Base-by-base conservation (phyloP, 148 eudicot species). In the Fallopia convolvulus region DNA sequence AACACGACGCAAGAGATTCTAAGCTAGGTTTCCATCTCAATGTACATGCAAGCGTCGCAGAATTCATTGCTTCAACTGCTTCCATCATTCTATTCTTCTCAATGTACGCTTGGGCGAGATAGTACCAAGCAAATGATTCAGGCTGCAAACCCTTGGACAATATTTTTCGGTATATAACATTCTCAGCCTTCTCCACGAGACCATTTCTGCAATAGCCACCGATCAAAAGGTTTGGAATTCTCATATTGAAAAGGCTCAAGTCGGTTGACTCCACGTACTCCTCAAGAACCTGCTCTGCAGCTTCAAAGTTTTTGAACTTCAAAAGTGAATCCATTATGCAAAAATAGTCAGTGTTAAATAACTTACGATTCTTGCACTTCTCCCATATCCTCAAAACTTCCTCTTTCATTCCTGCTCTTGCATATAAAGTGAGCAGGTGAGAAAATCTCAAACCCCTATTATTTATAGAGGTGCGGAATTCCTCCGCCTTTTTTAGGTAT, bases 361-460 rank as follows among this genome's bases (percentile, higher is more conserved):
- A 36, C 77, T 75, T 83, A 32, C 63, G 42, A 58, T 39, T 36
- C 79, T 80, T 82, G 85, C 81, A 81, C 23, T 80, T 44, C 70
- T 82, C 50, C 90, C 88, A 87, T 61, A 82, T 41, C 47, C 88
- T 79, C 63, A 85, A 73, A 63, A 85, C 85, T 14, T 87, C 88
- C 47, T 85, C 90, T 76, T 79, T 82, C 44, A 56, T 79, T 71
- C 88, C 87, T 26, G 80, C 74, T 20, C 61, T 10, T 2, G 88
- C 85, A 55, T 87, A 87, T 26, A 75, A 74, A 9, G 84, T 82
- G 21, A 85, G 75, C 75, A 85, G 60, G 75, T 13, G 44, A 73
- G 70, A 48, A 18, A 70, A 82, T 15, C 80, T 85, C 44, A 77
- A 33, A 42, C 73, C 78, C 72, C 71, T 82, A 26, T 72, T 80